A percentile compares a stretch with the other conserved stretches of the same genome.
These are phyloP conservation scores for Parachlorella kessleri DNA, from an alignment of 139 green algal genomes.

Conservation along the genomic window DNA sequence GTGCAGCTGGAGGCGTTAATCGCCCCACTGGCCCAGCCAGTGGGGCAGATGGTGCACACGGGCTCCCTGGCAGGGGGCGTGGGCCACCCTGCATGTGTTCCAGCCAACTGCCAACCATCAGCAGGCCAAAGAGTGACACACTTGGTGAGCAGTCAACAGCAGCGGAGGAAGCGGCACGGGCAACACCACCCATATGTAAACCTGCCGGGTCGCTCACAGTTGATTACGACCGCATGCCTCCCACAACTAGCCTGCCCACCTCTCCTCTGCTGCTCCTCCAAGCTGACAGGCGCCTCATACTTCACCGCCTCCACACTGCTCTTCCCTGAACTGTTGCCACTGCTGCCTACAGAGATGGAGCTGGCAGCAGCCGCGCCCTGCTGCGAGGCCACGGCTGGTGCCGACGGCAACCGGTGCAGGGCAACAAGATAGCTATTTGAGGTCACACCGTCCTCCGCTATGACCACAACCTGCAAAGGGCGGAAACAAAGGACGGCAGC, in stretches of 20 bases:
- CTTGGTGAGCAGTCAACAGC: too few species aligned
- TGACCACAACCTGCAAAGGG: constrained; percentile 41
- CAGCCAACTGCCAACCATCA: too few species aligned
- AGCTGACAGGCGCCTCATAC: not conserved
- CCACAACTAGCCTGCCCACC: not conserved
- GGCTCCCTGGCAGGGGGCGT: constrained; percentile 26
- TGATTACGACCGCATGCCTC: too few species aligned
- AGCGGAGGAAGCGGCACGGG: too few species aligned
- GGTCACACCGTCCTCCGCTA: constrained; percentile 61
- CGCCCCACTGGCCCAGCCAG: constrained; percentile 41
- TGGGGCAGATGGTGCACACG: constrained; percentile 43
- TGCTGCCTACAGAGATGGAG: not conserved
- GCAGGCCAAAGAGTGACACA: too few species aligned
- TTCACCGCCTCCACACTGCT: not conserved
- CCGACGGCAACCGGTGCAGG: not conserved
- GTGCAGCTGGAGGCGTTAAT: constrained; percentile 40
- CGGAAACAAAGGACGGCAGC: too few species aligned
- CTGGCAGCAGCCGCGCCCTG: not conserved
- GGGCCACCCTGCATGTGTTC: constrained; percentile 50
- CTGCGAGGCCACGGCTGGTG: too few species aligned
- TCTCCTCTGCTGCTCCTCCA: not conserved
- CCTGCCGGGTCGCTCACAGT: too few species aligned
- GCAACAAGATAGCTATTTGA: constrained; percentile 45
- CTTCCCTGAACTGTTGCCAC: too few species aligned
- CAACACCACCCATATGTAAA: too few species aligned